These are phyloP conservation scores for Globisporangium yorkense DNA, from an alignment of 352 stramenopile species.

Conservation along the genomic window DNA sequence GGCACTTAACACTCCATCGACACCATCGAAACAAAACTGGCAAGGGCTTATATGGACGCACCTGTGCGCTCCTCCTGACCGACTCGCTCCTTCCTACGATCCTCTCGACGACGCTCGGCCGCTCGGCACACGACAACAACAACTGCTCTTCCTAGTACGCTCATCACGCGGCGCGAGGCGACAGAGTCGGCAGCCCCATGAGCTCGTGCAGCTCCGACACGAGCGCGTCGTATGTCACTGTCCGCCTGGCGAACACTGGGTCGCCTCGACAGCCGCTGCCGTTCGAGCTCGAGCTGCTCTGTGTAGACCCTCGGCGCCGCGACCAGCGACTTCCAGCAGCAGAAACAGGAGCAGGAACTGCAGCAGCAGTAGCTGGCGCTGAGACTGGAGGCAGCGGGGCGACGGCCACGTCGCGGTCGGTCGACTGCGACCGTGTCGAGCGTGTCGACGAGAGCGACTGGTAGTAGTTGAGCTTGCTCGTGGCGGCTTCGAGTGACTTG, in stretches of 20 bases:
- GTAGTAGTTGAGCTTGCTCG: constrained; percentile 42
- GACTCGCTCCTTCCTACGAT: neutral
- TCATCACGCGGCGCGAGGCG: neutral
- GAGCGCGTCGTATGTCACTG: constrained; percentile 36
- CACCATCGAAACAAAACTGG: too few relatives aligned
- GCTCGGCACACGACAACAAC: neutral
- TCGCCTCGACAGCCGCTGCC: constrained; percentile 18
- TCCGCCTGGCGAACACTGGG: constrained; percentile 24
- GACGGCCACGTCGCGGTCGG: constrained; percentile 2
- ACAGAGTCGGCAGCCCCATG: constrained; percentile 46
- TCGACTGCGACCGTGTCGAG: constrained; percentile 1
- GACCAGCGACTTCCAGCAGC: neutral
- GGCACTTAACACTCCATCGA: too few relatives aligned
- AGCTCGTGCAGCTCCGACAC: constrained; percentile 69
- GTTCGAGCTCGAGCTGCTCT: constrained; percentile 2
- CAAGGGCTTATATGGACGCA: too few relatives aligned
- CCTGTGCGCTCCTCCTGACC: too few relatives aligned
- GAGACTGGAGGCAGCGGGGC: neutral
- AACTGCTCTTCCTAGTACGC: neutral
- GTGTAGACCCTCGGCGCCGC: neutral
- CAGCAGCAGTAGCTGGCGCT: neutral
- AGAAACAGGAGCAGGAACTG: too few relatives aligned
- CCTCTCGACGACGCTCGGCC: neutral
- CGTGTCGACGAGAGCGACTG: constrained; percentile 2
- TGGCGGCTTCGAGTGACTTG: constrained; percentile 40